Conservation (phyloP, 1,139 yeast species). For the Blastobotrys apis region DNA sequence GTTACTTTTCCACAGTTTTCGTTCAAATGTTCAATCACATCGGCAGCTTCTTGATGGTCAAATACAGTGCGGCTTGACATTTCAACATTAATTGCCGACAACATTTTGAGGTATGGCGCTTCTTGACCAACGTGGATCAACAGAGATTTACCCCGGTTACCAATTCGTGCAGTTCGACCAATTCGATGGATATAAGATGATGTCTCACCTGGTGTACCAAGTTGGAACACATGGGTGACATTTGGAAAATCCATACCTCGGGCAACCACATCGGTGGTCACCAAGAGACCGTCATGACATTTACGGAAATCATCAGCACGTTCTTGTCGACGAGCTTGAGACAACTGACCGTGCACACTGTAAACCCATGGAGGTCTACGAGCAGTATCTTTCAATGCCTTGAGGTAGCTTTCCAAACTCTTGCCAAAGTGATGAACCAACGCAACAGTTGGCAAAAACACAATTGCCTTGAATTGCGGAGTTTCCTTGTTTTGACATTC, state of each 20-base stretch:
- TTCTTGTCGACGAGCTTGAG: slow-evolving; percentile 60
- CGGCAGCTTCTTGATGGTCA: slow-evolving; percentile 11
- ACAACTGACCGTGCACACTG: slow-evolving; percentile 67
- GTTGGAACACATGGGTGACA: slow-evolving; percentile 76
- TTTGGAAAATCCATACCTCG: slow-evolving; percentile 93
- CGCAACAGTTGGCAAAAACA: slow-evolving; percentile 76
- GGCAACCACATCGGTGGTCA: slow-evolving; percentile 92
- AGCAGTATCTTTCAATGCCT: no score
- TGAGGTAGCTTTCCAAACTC: slow-evolving; percentile 30
- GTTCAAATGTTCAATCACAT: slow-evolving; percentile 6
- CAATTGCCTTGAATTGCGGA: slow-evolving; percentile 60
- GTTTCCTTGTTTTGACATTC: slow-evolving; percentile 32
- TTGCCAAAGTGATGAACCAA: slow-evolving; percentile 56
- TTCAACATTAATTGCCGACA: slow-evolving; percentile 22
- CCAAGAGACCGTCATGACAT: slow-evolving; percentile 51
- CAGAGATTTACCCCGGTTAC: slow-evolving; percentile 56
- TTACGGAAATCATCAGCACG: slow-evolving; percentile 54
- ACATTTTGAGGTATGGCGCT: slow-evolving; percentile 22
- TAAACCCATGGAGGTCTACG: slow-evolving; percentile 5
- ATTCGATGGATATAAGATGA: slow-evolving; percentile 86
- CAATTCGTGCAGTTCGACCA: slow-evolving; percentile 97
- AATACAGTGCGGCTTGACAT: slow-evolving; percentile 18
- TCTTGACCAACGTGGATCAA: slow-evolving; percentile 31
- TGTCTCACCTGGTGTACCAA: slow-evolving; percentile 67
- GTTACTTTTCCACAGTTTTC: slow-evolving; percentile 8